Evolutionary conservation across 1,284 basidiomycete genomes (phyloP), one percentile per base, ranked within the genome.

Genomic region (Tilletia caries): DNA sequence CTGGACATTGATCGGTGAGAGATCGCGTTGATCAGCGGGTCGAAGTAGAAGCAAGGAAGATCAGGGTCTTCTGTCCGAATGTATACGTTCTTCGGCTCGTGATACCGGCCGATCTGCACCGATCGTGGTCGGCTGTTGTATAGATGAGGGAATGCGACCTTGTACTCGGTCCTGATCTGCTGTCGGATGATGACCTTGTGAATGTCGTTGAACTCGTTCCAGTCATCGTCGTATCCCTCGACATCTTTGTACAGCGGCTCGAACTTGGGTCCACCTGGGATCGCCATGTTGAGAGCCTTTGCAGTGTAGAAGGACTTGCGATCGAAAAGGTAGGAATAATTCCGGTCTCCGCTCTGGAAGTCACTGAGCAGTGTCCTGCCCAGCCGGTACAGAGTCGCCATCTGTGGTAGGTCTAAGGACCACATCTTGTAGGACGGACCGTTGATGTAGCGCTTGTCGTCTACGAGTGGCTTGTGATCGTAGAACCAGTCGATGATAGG

Each of bases 191-290:
- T 97, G 82, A 98, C 92, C 85, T 99, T 98, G 86, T 97, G 95
- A 85, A 98, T 97, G 83, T 98, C 96, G 83, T 98, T 98, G 82
- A 99, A 98, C 85, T 98, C 95, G 85, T 98, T 98, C 94, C 96
- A 98, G 83, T 99, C 96, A 84, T 98, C 95, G 81, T 99, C 96
- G 79, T 93, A 97, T 12, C 91, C 88, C 80, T 98, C 96, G 88
- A 94, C 94, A 81, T 99, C 96, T 65, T 95, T 89, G 85, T 78
- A 81, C 32, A 84, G 74, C 20, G 83, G 83, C 70, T 84, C 83
- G 65, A 98, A 98, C 84, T 98, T 98, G 2, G 95, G 96, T 69
- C 96, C 96, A 73, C 96, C 96, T 0, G 96, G 96, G 75, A 99
- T 95, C 62, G 95, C 96, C 88, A 98, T 92, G 85, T 98, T 98